phyloP scores from a whole-genome alignment of 2,329 filamentous ascomycete species.

The Xylariaceae sp. region DNA sequence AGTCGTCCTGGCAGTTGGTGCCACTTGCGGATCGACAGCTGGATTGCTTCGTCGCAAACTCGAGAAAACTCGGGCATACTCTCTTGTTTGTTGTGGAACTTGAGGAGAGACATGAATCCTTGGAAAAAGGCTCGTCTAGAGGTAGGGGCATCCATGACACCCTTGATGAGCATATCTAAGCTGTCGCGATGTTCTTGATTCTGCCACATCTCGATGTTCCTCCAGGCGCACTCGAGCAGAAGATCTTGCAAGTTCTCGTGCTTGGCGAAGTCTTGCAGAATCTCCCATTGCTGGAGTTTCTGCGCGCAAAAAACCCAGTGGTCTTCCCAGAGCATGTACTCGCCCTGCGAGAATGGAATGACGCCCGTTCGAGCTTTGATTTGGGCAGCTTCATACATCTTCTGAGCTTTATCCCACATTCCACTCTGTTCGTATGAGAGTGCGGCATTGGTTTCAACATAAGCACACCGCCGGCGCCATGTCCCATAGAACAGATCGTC shows the following conservation, averaged over 20 bases:
- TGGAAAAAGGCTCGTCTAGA: conserved; percentile 95
- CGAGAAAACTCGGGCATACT: conserved; percentile 75
- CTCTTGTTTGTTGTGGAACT: conserved; percentile 88
- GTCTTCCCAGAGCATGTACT: conserved; percentile 99
- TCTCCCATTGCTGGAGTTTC: conserved; percentile 98
- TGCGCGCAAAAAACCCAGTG: conserved; percentile 98
- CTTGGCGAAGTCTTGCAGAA: conserved; percentile 94
- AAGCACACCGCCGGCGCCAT: conserved; percentile 91
- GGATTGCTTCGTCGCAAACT: conserved; percentile 93
- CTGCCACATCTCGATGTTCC: conserved; percentile 92
- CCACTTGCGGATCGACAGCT: conserved; percentile 97
- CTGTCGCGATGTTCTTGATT: conserved; percentile 81
- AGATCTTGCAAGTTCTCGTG: conserved; percentile 98
- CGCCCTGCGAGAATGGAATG: conserved; percentile 91
- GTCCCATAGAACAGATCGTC: conserved; percentile 97
- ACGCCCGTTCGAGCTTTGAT: conserved; percentile 94
- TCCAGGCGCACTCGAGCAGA: conserved; percentile 91
- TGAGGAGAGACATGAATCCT: conserved; percentile 93
- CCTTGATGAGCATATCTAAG: conserved; percentile 90
- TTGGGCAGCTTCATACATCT: conserved; percentile 93
- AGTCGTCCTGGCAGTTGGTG: conserved; percentile 92
- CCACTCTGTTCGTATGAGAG: conserved; percentile 98
- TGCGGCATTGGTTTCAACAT: conserved; percentile 95
- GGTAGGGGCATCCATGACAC: conserved; percentile 94
- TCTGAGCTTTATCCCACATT: conserved; percentile 99